These are phyloP conservation scores for Aureobasidium sp. DNA, from an alignment of 2,329 filamentous ascomycete species.

Conservation along the genomic window DNA sequence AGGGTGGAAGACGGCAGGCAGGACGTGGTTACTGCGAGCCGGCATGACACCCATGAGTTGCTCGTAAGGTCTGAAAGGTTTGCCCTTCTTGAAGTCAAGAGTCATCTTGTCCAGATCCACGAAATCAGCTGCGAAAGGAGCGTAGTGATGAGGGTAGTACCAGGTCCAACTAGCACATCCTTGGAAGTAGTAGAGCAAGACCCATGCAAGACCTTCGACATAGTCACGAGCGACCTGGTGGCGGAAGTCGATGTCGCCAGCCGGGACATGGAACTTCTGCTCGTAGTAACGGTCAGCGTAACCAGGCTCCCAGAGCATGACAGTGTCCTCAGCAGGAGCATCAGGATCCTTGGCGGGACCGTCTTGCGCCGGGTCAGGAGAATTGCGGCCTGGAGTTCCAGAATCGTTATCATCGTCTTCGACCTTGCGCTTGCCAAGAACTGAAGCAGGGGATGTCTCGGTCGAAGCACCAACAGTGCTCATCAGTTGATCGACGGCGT, in stretches of 20 bases:
- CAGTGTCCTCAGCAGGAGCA: constrained; percentile 66
- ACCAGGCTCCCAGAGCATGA: constrained; percentile 89
- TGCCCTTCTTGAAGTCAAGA: constrained; percentile 75
- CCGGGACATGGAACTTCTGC: constrained; percentile 84
- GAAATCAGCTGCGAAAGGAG: constrained; percentile 94
- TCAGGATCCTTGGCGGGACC: constrained; percentile 40
- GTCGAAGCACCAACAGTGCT: constrained; percentile 8
- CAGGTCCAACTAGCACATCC: constrained; percentile 98
- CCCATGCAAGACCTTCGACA: constrained; percentile 91
- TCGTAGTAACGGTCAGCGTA: constrained; percentile 96
- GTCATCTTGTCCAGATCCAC: constrained; percentile 72
- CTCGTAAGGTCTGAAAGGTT: constrained; percentile 85
- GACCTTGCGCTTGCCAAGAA: constrained; percentile 69
- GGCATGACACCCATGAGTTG: constrained; percentile 97
- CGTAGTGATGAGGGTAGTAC: constrained; percentile 99
- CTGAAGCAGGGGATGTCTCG: constrained; percentile 37
- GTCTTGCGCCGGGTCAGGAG: constrained; percentile 39
- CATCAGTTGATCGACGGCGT: constrained; percentile 19
- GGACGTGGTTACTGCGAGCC: constrained; percentile 82
- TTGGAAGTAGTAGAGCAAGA: constrained; percentile 94
- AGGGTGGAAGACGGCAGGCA: constrained; percentile 80
- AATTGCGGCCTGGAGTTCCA: constrained; percentile 51
- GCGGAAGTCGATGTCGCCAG: constrained; percentile 76
- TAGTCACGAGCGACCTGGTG: constrained; percentile 86
- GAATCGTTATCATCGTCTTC: constrained; percentile 50